Evolutionary conservation across 768 basidiomycete genomes (phyloP).

Genomic region (Trametes villosa): DNA sequence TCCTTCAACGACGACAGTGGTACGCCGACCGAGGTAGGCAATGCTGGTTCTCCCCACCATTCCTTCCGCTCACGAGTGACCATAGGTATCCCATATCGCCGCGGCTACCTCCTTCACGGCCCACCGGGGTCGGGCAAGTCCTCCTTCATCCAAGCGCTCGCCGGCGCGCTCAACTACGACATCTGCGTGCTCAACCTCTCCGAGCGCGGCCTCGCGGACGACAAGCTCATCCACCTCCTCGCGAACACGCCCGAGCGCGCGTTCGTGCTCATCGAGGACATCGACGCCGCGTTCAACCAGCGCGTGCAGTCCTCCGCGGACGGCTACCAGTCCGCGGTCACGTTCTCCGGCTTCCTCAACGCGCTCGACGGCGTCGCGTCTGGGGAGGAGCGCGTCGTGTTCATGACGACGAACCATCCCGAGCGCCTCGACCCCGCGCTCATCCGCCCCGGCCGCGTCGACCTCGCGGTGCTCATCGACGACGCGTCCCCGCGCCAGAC

Average conservation of each 20-base stretch:
- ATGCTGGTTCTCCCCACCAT: not conserved
- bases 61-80: constrained; percentile 1
- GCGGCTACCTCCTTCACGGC: constrained; percentile 93
- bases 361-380: constrained; percentile 97
- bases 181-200: constrained; percentile 96
- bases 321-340: constrained; percentile 94
- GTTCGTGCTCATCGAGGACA: constrained; percentile 95
- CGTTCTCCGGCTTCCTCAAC: constrained; percentile 97
- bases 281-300: constrained; percentile 96
- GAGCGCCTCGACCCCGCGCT: constrained; percentile 90
- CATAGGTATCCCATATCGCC: constrained; percentile 94
- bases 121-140: constrained; percentile 99
- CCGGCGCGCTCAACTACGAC: constrained; percentile 90
- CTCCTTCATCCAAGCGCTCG: constrained; percentile 97
- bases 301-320: constrained; percentile 90
- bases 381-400: constrained; percentile 96
- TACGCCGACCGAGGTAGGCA: constrained; percentile 88
- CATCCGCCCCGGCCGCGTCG: constrained; percentile 94
- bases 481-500: constrained; percentile 88
- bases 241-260: constrained; percentile 93
- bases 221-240: constrained; percentile 91
- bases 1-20: constrained; percentile 86
- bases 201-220: constrained; percentile 94
- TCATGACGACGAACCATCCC: constrained; percentile 99
- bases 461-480: constrained; percentile 80